Percentiles rank a stretch among this genome's conserved stretches.
These are phyloP conservation scores for Claviceps monticola DNA, from an alignment of 2,329 filamentous ascomycete species.

Conservation along the genomic window DNA sequence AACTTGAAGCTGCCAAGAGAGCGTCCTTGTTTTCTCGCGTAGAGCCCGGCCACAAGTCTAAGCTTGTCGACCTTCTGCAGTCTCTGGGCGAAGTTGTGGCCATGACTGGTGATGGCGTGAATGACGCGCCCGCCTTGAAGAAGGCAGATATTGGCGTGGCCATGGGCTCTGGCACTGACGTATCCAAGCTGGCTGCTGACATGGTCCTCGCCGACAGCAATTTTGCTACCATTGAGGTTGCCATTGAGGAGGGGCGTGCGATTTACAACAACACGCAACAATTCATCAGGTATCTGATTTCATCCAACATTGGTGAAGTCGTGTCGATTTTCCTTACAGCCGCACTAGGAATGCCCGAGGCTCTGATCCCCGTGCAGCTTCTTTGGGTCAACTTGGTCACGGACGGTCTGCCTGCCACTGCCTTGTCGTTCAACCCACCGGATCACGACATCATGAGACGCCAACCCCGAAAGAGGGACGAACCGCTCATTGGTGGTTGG, in stretches of 20 bases:
- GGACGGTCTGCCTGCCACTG: constrained; percentile 90
- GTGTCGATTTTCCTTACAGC: constrained; percentile 98
- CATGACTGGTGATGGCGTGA: constrained; percentile 98
- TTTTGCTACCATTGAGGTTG: constrained; percentile 92
- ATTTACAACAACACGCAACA: constrained; percentile 99
- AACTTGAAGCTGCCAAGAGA: constrained; percentile 69
- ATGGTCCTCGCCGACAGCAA: constrained; percentile 99
- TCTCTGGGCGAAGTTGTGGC: constrained; percentile 87
- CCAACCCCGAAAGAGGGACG: constrained; percentile 79
- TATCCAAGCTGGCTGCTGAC: constrained; percentile 89
- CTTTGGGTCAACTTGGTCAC: constrained; percentile 99
- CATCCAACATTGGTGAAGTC: constrained; percentile 97
- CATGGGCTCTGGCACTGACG: constrained; percentile 96
- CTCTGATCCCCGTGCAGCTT: constrained; percentile 89
- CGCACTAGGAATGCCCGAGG: constrained; percentile 92
- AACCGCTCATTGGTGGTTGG: constrained; percentile 87
- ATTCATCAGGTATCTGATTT: constrained; percentile 98
- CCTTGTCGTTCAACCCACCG: constrained; percentile 94
- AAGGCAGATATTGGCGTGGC: constrained; percentile 98
- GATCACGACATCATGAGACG: constrained; percentile 97
- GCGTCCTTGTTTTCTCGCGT: constrained; percentile 93
- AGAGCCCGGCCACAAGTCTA: constrained; percentile 93
- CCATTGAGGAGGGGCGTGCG: constrained; percentile 90
- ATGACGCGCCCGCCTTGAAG: constrained; percentile 93
- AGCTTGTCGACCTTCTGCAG: constrained; percentile 90